Conservation (phyloP, 1,139 yeast genomes). For the Groenewaldozyma sp. region DNA sequence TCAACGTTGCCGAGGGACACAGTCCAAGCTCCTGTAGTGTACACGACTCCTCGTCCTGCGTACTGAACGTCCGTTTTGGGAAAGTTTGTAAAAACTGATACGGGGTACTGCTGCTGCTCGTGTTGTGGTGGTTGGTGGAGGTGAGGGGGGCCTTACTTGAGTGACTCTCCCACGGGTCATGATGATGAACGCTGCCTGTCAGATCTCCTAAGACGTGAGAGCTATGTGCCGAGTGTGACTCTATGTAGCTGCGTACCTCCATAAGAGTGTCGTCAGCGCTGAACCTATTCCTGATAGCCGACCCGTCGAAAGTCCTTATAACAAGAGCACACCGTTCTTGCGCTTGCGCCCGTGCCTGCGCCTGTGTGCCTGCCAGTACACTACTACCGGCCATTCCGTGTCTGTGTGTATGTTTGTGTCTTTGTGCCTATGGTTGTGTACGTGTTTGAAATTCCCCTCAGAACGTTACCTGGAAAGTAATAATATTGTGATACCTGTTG, state of each 20-base stretch:
- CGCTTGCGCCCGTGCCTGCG: conserved; percentile 5
- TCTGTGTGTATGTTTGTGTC: too few relatives aligned
- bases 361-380: not conserved
- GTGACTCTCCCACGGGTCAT: not conserved
- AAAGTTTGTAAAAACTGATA: conserved; percentile 40
- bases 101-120: conserved; percentile 34
- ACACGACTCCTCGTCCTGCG: conserved; percentile 41
- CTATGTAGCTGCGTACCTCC: conserved; percentile 49
- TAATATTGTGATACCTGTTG: too few relatives aligned
- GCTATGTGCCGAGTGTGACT: not conserved
- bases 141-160: not conserved
- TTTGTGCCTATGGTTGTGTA: too few relatives aligned
- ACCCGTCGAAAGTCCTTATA: conserved; percentile 49
- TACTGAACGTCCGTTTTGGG: conserved; percentile 38
- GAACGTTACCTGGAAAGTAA: too few relatives aligned
- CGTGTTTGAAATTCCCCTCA: too few relatives aligned
- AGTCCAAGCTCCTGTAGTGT: conserved; percentile 42
- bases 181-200: not conserved
- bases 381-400: too few relatives aligned
- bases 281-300: conserved; percentile 39
- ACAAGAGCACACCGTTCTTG: conserved; percentile 37
- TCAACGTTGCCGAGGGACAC: conserved; percentile 57
- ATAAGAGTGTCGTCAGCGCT: conserved; percentile 35
- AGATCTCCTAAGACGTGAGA: not conserved
- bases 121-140: not conserved